Evolutionary conservation across 2,329 filamentous ascomycete genomes (phyloP).

Genomic region (Trichoderma sp.): DNA sequence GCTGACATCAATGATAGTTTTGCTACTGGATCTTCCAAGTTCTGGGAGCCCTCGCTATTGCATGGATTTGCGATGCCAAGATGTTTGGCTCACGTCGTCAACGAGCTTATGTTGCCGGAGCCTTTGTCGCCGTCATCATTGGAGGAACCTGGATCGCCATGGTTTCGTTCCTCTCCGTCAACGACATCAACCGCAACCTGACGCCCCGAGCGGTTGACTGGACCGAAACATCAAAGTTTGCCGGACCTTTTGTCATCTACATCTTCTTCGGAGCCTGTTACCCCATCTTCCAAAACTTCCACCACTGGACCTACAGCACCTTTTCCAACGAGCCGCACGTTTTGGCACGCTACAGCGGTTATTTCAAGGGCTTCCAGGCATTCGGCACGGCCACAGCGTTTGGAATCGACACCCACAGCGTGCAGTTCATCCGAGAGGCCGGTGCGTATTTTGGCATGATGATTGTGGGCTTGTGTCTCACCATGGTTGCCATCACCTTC

Average conservation of each 20-base stretch:
- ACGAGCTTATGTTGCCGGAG: constrained; percentile 22
- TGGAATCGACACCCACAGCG: constrained; percentile 25
- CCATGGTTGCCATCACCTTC: constrained; percentile 13
- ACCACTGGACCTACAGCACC: constrained; percentile 28
- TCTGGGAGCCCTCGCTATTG: constrained; percentile 25
- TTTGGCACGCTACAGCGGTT: constrained; percentile 27
- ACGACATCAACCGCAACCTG: constrained; percentile 23
- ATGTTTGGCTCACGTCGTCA: constrained; percentile 18
- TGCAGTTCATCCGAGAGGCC: constrained; percentile 23
- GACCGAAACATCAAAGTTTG: constrained; percentile 25
- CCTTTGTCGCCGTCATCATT: constrained; percentile 19
- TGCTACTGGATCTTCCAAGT: constrained; percentile 28
- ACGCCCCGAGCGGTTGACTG: constrained; percentile 23
- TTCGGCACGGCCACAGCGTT: constrained; percentile 28
- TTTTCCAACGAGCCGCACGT: constrained; percentile 29
- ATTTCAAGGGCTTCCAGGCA: constrained; percentile 28
- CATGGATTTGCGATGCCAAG: constrained; percentile 22
- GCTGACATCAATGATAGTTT: neutral
- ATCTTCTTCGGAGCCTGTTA: constrained; percentile 28
- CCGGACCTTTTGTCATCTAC: constrained; percentile 28
- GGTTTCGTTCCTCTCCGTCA: constrained; percentile 25
- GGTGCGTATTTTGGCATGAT: constrained; percentile 26
- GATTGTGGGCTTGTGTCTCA: constrained; percentile 19
- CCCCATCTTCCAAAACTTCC: constrained; percentile 29
- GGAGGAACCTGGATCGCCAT: constrained; percentile 29